Conservation (phyloP, 2,329 filamentous ascomycete genomes). For the Neurospora sp. region DNA sequence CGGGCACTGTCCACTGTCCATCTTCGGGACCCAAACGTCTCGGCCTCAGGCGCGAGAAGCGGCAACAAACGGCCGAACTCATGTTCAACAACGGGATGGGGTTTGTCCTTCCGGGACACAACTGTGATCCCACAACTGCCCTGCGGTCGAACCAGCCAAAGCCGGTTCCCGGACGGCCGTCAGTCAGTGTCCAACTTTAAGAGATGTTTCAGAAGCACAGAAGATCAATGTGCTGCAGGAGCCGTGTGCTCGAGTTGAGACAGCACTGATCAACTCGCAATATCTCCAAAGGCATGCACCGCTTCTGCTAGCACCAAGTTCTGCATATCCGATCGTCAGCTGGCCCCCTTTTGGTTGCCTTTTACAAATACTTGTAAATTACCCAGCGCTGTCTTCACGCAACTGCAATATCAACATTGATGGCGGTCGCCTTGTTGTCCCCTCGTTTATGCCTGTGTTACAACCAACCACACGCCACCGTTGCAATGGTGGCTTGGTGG, state of each 20-base stretch:
- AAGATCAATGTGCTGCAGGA: not conserved
- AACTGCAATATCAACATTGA: not conserved
- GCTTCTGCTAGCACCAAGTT: not conserved
- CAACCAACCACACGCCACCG: not conserved
- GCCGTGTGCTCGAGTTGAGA: not conserved
- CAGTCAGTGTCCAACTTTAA: too few relatives aligned
- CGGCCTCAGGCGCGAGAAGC: not conserved
- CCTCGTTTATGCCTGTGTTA: not conserved
- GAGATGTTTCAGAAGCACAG: not conserved
- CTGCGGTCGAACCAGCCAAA: not conserved
- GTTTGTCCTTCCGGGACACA: not conserved
- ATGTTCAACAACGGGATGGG: not conserved
- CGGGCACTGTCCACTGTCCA: not conserved
- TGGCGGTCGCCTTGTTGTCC: not conserved
- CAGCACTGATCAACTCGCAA: not conserved
- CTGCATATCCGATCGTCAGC: not conserved
- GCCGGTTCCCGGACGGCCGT: not conserved
- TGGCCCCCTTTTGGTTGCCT: not conserved
- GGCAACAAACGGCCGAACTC: not conserved
- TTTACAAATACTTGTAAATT: not conserved
- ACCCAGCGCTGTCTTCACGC: not conserved
- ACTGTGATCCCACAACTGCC: not conserved
- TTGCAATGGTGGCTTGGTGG: not conserved
- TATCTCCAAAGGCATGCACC: not conserved
- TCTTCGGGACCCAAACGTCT: not conserved